A percentile compares a stretch with the other conserved stretches of the same genome.
Evolutionary conservation across 257 asterid genomes (phyloP).

Genomic region (Mentha longifolia): DNA sequence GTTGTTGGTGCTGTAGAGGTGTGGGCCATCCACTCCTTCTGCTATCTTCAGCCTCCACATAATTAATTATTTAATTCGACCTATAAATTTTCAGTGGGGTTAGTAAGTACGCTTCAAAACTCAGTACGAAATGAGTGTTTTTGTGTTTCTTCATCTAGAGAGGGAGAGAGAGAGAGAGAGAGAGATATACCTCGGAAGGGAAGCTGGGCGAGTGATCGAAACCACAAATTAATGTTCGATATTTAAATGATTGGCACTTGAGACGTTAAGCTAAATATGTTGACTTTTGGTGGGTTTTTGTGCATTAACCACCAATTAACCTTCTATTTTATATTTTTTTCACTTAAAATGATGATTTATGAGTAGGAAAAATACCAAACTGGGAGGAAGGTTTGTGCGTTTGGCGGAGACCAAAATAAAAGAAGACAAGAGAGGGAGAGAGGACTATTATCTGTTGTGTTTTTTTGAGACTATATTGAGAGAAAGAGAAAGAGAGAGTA

Average conservation of each 20-base stretch:
- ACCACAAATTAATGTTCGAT: neutral
- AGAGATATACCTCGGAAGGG: neutral
- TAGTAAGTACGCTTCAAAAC: neutral
- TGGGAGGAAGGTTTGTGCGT: neutral
- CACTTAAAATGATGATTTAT: neutral
- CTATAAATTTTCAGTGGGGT: neutral
- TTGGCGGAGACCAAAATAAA: neutral
- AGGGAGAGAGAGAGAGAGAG: neutral
- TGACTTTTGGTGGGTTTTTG: neutral
- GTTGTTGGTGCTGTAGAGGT: conserved; percentile 66
- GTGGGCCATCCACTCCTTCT: conserved; percentile 52
- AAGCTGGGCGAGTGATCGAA: neutral
- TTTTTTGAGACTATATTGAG: neutral
- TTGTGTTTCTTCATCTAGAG: neutral
- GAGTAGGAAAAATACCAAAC: neutral
- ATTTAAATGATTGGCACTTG: neutral
- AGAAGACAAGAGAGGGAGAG: neutral
- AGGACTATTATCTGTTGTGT: neutral
- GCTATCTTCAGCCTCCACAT: conserved; percentile 75
- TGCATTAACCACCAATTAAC: neutral
- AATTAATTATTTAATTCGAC: neutral
- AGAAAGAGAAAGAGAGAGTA: neutral
- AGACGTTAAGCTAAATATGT: neutral
- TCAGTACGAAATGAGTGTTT: no score
- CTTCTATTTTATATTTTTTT: no score